Base-by-base conservation (phyloP, 495 filamentous ascomycete species). In the Articulospora tetracladia region DNA sequence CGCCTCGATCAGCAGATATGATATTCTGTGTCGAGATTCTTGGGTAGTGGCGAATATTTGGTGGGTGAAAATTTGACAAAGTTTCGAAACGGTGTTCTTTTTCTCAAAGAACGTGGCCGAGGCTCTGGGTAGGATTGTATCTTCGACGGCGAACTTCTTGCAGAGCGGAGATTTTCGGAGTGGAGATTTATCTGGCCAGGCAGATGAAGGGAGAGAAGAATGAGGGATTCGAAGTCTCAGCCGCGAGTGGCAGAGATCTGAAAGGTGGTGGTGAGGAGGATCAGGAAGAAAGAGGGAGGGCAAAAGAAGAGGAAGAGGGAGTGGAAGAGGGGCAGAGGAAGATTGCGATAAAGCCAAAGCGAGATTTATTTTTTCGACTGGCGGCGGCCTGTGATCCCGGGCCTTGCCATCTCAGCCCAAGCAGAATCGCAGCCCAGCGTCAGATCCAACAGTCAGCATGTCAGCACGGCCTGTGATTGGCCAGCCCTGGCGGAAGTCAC, bases 201-300 rank as follows among this genome's bases (percentile, higher is more conserved):
- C 60, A 65, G 59, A 68, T 60, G 44, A 53, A n/a, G n/a, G 30
- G 57, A 56, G 53, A 3, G 22, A 52, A 55, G 36, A 41, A 51
- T 55, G 44, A 64, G 55, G 44, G 15, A 39, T 61, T 53, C 46
- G 26, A 50, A 59, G 59, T 68, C 66, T 64, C 56, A 58, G 66
- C 66, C 66, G 66, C 66, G 54, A 32, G 63, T 68, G 63, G 60
- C 66, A 68, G 52, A 66, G 66, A 66, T 50, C 19, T 22, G 55
- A 55, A 36, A 19, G 27, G 24, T 24, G 32, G 39, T 12, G 39
- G 8, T 12, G 39, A 44, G 17, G 39, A 44, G 39, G 39, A 44
- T 44, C 15, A 44, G 39, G 39, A 44, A 15, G 24, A 59, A 47
- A 58, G 59, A 57, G 54, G 49, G 27, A 27, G 54, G 52, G 15